Conservation (phyloP, 345 rosid species). For the Geranium rotundifolium region DNA sequence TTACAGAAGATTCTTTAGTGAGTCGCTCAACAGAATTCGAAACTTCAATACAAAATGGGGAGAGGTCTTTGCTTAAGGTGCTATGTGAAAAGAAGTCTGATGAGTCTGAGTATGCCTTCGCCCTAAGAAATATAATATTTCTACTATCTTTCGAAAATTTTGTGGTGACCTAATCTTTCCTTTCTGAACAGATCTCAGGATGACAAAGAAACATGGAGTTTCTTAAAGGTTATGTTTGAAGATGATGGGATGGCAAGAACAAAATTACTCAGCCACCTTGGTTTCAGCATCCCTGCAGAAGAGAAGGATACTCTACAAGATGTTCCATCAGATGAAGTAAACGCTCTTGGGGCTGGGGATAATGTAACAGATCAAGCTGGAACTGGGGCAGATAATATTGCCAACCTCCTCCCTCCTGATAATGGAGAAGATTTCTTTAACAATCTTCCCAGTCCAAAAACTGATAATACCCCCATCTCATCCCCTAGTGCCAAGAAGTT, state of each 20-base stretch:
- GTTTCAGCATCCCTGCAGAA: conserved; percentile 59
- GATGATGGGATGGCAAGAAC: conserved; percentile 85
- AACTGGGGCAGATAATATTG: conserved; percentile 29
- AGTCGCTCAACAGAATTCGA: conserved; percentile 84
- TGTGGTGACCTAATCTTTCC: background rate
- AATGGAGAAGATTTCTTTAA: conserved; percentile 96
- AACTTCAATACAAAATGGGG: conserved; percentile 75
- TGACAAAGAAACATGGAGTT: conserved; percentile 86
- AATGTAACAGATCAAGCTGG: conserved; percentile 27
- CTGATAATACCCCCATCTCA: conserved; percentile 48
- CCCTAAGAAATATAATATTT: background rate
- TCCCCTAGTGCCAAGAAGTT: conserved; percentile 27
- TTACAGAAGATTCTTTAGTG: conserved; percentile 66
- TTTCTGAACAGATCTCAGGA: conserved; percentile 54
- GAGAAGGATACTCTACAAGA: conserved; percentile 35
- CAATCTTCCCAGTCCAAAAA: conserved; percentile 85
- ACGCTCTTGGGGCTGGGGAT: conserved; percentile 39
- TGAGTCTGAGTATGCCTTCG: conserved; percentile 56
- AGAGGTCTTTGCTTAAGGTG: conserved; percentile 50
- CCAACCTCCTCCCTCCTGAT: conserved; percentile 47
- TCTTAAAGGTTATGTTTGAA: conserved; percentile 87
- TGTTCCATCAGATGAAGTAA: conserved; percentile 40
- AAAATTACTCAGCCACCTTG: conserved; percentile 82
- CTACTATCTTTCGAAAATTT: background rate
- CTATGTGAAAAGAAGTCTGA: conserved; percentile 78